A percentile compares a stretch with the other conserved stretches of the same genome.
Conservation (phyloP, 345 rosid genomes). For the Rhodamnia rubescens region DNA sequence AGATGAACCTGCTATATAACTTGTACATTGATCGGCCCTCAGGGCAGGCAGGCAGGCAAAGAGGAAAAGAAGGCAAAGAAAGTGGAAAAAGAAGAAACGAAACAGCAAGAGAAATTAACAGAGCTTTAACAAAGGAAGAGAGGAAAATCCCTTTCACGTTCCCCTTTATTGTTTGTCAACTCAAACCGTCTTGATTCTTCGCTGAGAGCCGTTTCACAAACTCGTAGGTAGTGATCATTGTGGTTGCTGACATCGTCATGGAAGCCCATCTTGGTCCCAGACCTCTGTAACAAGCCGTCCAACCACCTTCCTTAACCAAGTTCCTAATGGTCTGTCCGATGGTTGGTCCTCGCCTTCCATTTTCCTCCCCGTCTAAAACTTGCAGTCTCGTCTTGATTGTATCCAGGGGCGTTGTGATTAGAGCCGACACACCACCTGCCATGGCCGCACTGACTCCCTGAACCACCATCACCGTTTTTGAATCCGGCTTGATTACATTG, state of each 20-base stretch:
- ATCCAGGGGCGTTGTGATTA: slow-evolving; percentile 90
- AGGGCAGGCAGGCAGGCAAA: neutral
- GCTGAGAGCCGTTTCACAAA: slow-evolving; percentile 80
- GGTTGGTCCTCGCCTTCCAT: slow-evolving; percentile 58
- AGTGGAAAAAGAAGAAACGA: neutral
- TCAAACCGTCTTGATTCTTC: slow-evolving; percentile 48
- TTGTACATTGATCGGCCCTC: neutral
- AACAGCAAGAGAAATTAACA: neutral
- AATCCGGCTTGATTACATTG: slow-evolving; percentile 41
- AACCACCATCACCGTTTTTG: slow-evolving; percentile 68
- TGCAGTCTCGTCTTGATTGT: slow-evolving; percentile 92
- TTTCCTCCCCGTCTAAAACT: slow-evolving; percentile 71
- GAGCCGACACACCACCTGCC: slow-evolving; percentile 90
- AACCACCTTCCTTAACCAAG: slow-evolving; percentile 83
- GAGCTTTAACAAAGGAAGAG: neutral
- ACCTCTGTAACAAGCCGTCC: slow-evolving; percentile 90
- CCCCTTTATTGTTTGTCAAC: neutral
- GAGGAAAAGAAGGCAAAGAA: neutral
- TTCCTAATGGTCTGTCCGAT: slow-evolving; percentile 62
- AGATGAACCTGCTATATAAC: neutral
- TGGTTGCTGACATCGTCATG: slow-evolving; percentile 89
- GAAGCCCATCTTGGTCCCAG: slow-evolving; percentile 92
- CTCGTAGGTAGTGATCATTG: slow-evolving; percentile 97
- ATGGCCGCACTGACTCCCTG: slow-evolving; percentile 93
- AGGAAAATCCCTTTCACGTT: neutral